These are phyloP conservation scores for Tricholoma flavovirens DNA, from an alignment of 768 basidiomycete genomes.

Conservation along the genomic window DNA sequence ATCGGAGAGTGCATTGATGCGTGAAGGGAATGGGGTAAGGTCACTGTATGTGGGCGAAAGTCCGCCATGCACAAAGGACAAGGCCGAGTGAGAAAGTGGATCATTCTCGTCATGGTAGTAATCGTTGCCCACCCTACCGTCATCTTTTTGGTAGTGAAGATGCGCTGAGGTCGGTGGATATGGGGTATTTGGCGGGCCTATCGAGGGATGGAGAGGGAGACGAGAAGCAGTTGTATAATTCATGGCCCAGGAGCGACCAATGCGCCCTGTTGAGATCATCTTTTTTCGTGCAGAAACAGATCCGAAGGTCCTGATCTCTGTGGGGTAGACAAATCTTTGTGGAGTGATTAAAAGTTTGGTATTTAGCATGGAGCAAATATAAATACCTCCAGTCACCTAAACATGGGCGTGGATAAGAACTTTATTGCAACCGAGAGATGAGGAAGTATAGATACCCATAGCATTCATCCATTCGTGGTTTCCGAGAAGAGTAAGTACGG, in stretches of 20 bases:
- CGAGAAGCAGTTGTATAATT: constrained; percentile 83
- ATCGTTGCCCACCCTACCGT: constrained; percentile 13
- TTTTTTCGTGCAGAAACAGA: constrained; percentile 64
- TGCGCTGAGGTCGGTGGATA: constrained; percentile 36
- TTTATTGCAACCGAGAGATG: not conserved
- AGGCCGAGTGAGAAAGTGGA: constrained; percentile 68
- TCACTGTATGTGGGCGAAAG: constrained; percentile 71
- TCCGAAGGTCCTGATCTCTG: constrained; percentile 82
- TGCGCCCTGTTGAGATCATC: constrained; percentile 66
- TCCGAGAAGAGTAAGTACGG: constrained; percentile 73
- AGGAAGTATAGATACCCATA: constrained; percentile 44
- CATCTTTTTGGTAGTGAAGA: constrained; percentile 14
- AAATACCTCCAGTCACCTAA: constrained; percentile 80
- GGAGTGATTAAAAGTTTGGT: not conserved
- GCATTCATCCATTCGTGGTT: constrained; percentile 98
- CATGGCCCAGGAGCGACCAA: constrained; percentile 76
- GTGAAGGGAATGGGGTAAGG: constrained; percentile 76
- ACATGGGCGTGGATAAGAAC: not conserved
- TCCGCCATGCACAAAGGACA: constrained; percentile 94
- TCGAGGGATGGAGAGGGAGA: constrained; percentile 69
- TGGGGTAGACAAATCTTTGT: constrained; percentile 73
- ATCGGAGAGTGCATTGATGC: constrained; percentile 71
- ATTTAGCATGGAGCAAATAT: not conserved
- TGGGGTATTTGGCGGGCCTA: constrained; percentile 63
- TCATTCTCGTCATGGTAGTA: constrained; percentile 28